Evolutionary conservation across 345 rosid species (phyloP).

Genomic region (Populus euphratica): DNA sequence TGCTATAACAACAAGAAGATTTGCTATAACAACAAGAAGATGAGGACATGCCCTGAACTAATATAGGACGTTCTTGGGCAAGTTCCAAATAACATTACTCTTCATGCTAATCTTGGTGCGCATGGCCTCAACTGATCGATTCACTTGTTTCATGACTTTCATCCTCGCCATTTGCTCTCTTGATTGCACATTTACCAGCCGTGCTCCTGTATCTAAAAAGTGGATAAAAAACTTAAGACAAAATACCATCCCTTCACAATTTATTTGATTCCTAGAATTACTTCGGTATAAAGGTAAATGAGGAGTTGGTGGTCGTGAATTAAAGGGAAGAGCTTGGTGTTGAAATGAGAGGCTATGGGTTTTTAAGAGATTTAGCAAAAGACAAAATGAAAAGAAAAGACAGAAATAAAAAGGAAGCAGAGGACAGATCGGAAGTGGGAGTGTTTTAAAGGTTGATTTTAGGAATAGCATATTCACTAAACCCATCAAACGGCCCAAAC

Average conservation of each 20-base stretch:
- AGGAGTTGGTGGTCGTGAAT: too few species aligned
- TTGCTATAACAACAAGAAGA: neutral
- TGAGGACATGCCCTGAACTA: slow-evolving; percentile 21
- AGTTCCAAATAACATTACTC: slow-evolving; percentile 69
- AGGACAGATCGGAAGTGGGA: too few species aligned
- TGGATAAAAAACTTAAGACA: neutral
- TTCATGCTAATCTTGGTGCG: slow-evolving; percentile 74
- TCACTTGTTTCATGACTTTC: slow-evolving; percentile 73
- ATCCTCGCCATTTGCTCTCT: slow-evolving; percentile 68
- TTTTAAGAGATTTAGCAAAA: too few species aligned
- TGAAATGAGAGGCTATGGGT: too few species aligned
- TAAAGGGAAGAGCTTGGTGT: too few species aligned
- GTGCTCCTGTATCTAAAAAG: slow-evolving; percentile 68
- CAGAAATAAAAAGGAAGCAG: too few species aligned
- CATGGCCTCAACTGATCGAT: slow-evolving; percentile 58
- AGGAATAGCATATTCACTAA: too few species aligned
- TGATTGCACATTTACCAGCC: slow-evolving; percentile 65
- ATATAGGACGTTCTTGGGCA: slow-evolving; percentile 74
- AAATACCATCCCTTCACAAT: neutral
- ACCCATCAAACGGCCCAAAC: too few species aligned
- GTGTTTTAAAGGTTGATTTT: too few species aligned
- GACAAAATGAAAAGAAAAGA: too few species aligned
- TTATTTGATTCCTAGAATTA: neutral
- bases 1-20: neutral
- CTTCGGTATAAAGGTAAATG: neutral